phyloP scores from a whole-genome alignment of 2,329 filamentous ascomycete genomes.

The Curvularia lunata region DNA sequence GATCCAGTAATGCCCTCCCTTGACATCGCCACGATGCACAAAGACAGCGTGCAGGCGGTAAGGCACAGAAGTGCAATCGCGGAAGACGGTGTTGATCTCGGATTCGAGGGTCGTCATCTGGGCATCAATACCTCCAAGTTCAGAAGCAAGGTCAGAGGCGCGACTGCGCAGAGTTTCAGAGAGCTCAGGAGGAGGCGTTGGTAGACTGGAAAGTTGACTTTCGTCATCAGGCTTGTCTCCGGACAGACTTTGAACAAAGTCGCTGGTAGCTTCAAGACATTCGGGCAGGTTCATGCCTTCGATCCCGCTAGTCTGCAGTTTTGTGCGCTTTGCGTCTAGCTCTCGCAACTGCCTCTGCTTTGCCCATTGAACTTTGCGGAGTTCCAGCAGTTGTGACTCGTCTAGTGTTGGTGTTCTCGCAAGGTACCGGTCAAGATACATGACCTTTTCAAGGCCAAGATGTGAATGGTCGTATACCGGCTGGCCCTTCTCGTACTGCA shows the following conservation, averaged over 20 bases:
- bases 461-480: constrained; percentile 62
- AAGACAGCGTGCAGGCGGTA: constrained; percentile 93
- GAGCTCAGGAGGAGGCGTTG: constrained; percentile 32
- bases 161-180: constrained; percentile 26
- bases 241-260: constrained; percentile 29
- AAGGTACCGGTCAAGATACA: constrained; percentile 87
- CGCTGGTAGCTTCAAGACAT: constrained; percentile 41
- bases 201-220: constrained; percentile 15
- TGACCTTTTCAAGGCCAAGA: constrained; percentile 76
- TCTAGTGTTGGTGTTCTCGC: constrained; percentile 37
- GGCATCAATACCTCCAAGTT: constrained; percentile 34
- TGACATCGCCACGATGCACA: constrained; percentile 75
- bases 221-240: constrained; percentile 16
- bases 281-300: constrained; percentile 36
- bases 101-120: constrained; percentile 56
- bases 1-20: constrained; percentile 89
- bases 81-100: constrained; percentile 65
- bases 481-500: constrained; percentile 66
- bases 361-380: constrained; percentile 75
- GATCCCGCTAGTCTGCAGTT: constrained; percentile 49
- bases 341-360: constrained; percentile 69
- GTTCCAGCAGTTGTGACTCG: constrained; percentile 60
- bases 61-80: constrained; percentile 66
- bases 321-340: constrained; percentile 57
- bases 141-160: constrained; percentile 32